These are phyloP conservation scores for Limtongia smithiae DNA, from an alignment of 805 yeast genomes.

Conservation along the genomic window DNA sequence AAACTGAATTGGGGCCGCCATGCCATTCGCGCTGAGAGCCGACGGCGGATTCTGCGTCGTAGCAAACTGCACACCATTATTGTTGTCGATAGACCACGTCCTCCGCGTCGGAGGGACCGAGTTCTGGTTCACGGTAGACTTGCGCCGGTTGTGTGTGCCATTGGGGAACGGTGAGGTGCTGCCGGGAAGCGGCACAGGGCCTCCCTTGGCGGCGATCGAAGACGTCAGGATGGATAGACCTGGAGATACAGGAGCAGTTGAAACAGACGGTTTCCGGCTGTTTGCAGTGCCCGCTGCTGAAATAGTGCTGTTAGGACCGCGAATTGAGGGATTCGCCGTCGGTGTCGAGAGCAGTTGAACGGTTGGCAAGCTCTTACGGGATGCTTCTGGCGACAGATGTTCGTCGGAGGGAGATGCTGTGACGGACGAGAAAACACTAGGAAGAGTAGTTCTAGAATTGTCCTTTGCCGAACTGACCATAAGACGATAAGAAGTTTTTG, in stretches of 20 bases:
- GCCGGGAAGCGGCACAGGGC: neutral
- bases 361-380: too few relatives aligned
- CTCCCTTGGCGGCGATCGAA: neutral
- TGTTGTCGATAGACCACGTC: slow-evolving; percentile 12
- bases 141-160: slow-evolving; percentile 14
- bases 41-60: slow-evolving; percentile 7
- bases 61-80: slow-evolving; percentile 7
- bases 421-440: too few relatives aligned
- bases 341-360: too few relatives aligned
- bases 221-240: slow-evolving; percentile 4
- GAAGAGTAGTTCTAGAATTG: too few relatives aligned
- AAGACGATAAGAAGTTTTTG: too few relatives aligned
- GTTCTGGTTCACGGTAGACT: slow-evolving; percentile 14
- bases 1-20: slow-evolving; percentile 22
- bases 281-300: slow-evolving; percentile 6
- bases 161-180: neutral
- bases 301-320: too few relatives aligned
- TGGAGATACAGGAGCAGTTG: slow-evolving; percentile 6
- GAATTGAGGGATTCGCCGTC: too few relatives aligned
- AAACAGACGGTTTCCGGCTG: slow-evolving; percentile 1
- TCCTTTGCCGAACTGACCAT: too few relatives aligned
- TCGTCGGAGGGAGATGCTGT: too few relatives aligned
- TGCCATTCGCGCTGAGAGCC: slow-evolving; percentile 1
- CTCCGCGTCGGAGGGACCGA: slow-evolving; percentile 9
- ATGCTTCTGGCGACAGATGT: too few relatives aligned